A percentile compares a stretch with the other conserved stretches of the same genome.
Conservation (phyloP, 2,329 filamentous ascomycete species). For the Beauveria scarabaeidicola region DNA sequence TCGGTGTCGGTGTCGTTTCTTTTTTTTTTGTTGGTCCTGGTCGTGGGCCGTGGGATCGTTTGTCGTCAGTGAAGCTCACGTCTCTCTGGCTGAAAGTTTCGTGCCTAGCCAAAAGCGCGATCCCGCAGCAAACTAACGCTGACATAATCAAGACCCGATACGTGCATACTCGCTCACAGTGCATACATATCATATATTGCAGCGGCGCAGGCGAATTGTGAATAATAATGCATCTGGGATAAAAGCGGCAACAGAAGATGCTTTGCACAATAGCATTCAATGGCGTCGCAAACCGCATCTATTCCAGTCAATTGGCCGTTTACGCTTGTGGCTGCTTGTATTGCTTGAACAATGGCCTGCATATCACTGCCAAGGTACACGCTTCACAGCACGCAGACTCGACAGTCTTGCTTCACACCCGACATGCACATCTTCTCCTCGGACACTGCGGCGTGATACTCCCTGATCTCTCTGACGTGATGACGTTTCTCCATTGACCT, state of each 20-base stretch:
- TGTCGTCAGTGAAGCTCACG: background rate
- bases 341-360: background rate
- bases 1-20: constrained; percentile 11
- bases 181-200: too few species aligned
- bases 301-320: background rate
- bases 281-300: background rate
- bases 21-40: background rate
- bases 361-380: background rate
- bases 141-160: constrained; percentile 5
- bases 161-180: background rate
- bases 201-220: too few species aligned
- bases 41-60: background rate
- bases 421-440: background rate
- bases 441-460: background rate
- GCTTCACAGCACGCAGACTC: background rate
- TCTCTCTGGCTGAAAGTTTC: constrained; percentile 1
- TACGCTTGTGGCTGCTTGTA: background rate
- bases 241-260: background rate
- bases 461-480: too few species aligned
- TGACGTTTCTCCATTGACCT: background rate
- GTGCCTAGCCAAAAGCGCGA: constrained; percentile 2
- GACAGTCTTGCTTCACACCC: background rate
- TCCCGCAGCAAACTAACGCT: background rate
- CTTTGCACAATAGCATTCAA: background rate
- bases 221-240: background rate